Evolutionary conservation across 352 stramenopile genomes (phyloP).

Genomic region (Stramenopiles sp.): DNA sequence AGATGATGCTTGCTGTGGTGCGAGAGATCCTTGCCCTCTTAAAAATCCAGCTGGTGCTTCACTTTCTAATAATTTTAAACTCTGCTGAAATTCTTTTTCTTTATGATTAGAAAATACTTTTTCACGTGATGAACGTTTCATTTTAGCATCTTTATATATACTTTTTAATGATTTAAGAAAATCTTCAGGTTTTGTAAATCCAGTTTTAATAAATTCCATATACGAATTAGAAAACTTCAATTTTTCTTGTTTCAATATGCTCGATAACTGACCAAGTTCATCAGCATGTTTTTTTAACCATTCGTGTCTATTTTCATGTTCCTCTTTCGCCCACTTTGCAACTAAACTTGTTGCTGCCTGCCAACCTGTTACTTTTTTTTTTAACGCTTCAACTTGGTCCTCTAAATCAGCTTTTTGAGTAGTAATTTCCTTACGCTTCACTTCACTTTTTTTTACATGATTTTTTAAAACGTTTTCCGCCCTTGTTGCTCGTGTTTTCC

Average conservation of each 20-base stretch:
- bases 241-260: background rate
- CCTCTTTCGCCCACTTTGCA: background rate
- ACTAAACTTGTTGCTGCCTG: background rate
- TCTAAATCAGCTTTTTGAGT: background rate
- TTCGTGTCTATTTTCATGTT: background rate
- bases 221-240: background rate
- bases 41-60: background rate
- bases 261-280: background rate
- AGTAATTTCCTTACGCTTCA: background rate
- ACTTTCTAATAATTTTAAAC: background rate
- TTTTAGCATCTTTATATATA: background rate
- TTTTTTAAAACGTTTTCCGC: background rate
- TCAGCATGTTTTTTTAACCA: background rate
- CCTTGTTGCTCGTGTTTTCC: background rate
- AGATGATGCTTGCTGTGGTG: background rate
- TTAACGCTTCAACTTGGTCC: background rate
- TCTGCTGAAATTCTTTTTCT: background rate
- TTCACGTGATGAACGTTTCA: background rate
- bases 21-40: background rate
- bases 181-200: background rate
- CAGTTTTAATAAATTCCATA: background rate
- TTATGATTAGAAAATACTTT: background rate
- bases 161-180: background rate
- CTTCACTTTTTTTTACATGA: background rate
- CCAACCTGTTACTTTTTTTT: background rate